Evolutionary conservation across 164 flowering plant species (phyloP).

Genomic region (Magnolia changhungtana): DNA sequence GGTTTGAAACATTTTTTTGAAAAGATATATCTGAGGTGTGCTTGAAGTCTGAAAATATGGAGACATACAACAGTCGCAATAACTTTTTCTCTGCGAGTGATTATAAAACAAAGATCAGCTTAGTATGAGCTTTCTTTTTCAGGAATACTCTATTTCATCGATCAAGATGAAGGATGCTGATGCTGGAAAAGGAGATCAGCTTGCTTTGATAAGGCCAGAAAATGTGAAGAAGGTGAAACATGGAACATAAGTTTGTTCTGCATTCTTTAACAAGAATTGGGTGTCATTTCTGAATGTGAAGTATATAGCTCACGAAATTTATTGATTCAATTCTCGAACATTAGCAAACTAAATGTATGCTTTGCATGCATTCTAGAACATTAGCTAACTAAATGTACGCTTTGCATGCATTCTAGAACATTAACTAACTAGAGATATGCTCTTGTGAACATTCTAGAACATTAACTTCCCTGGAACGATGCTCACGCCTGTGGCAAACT

Average conservation of each 20-base stretch:
- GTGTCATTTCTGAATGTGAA: neutral
- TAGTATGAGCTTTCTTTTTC: slow-evolving; percentile 14
- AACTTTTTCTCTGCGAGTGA: neutral
- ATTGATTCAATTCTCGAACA: neutral
- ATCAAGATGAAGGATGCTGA: slow-evolving; percentile 49
- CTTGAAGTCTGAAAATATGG: neutral
- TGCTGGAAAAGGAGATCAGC: slow-evolving; percentile 39
- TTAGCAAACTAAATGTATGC: neutral
- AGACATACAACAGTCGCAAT: neutral
- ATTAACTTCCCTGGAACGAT: slow-evolving; percentile 36
- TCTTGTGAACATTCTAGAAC: slow-evolving; percentile 34
- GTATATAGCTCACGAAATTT: neutral
- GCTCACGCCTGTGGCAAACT: slow-evolving; percentile 61
- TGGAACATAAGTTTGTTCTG: neutral
- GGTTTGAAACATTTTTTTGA: too few species aligned
- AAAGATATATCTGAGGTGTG: neutral
- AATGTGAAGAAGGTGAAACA: slow-evolving; percentile 38
- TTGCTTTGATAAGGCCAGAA: slow-evolving; percentile 22
- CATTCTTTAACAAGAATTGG: neutral
- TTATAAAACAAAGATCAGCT: neutral
- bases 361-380: neutral
- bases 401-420: neutral
- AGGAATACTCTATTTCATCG: slow-evolving; percentile 71
- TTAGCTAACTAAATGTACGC: neutral
- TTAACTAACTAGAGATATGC: neutral